A percentile compares a stretch with the other conserved stretches of the same genome.
phyloP scores from a whole-genome alignment of 176 grass and related monocot species.

The Oryza nivara region DNA sequence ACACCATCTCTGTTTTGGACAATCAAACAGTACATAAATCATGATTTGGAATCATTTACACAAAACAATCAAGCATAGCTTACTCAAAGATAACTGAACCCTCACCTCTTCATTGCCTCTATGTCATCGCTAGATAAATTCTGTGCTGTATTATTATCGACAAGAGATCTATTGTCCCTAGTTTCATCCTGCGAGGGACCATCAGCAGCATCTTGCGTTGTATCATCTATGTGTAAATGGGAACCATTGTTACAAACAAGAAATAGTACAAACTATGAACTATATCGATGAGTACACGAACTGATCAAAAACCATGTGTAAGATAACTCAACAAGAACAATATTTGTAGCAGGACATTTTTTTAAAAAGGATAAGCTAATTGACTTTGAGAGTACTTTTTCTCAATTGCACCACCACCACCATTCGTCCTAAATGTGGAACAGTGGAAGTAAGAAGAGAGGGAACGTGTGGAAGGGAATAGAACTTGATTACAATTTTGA shows the following conservation, averaged over 20 bases:
- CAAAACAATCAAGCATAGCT: not conserved
- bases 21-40: not conserved
- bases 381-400: not conserved
- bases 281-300: not conserved
- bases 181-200: conserved; percentile 44
- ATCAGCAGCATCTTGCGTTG: conserved; percentile 39
- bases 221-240: conserved; percentile 44
- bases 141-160: conserved; percentile 94
- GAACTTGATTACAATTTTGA: too few relatives aligned
- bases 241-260: not conserved
- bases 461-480: too few relatives aligned
- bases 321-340: not conserved
- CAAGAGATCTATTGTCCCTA: conserved; percentile 84
- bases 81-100: not conserved
- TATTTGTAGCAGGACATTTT: not conserved
- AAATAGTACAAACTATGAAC: not conserved
- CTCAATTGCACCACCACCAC: too few relatives aligned
- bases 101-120: conserved; percentile 81
- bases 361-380: not conserved
- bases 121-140: conserved; percentile 91
- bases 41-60: not conserved
- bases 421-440: too few relatives aligned
- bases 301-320: not conserved
- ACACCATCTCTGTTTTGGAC: conserved; percentile 66
- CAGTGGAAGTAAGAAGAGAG: too few relatives aligned